Base-by-base conservation (phyloP, 768 basidiomycete species). In the Lenzites betulinus region DNA sequence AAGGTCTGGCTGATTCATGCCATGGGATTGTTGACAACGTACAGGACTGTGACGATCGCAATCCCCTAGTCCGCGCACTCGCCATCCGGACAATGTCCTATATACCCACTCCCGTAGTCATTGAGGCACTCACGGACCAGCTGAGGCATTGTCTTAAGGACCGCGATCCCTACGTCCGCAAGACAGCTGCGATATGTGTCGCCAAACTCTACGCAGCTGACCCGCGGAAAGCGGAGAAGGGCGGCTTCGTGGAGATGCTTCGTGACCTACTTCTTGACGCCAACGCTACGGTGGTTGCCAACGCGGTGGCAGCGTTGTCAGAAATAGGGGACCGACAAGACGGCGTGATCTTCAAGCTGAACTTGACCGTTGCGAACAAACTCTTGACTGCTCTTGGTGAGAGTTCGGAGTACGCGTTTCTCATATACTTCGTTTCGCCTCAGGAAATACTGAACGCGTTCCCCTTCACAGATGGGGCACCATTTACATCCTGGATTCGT, bases 61-160 rank as follows among this genome's bases (percentile, higher is more conserved):
- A 98, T 72, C 96, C 97, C 12, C 87, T 99, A 49, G 94, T 99
- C 58, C 91, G 97, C 36, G 97, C 96, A 16, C 81, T 99, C 47
- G 95, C 97, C 20, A 95, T 99, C 68, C 92, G 97, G 43, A 99
- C 97, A 13, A 98, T 99, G 96, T 96, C 97, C 7, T 98, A 97
- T 71, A 98, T 99, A 67, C 93, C 95, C 36, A 89, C 97, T 23
- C 90, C 95, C 9, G 80, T 87, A 51, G 93, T 98, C 62, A 88
- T 89, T 13, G 89, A 92, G 57, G 84, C 92, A 1, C 81, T 99
- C 38, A 79, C 87, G 42, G 97, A 98, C 59, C 96, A 95, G 53
- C 79, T 99, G 30, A 85, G 93, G 61, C 94, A 97, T 73, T 92
- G 90, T 63, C 80, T 98, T 43, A 92, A 93, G 69, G 97, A 99